A percentile compares a stretch with the other conserved stretches of the same genome.
Evolutionary conservation across 2,329 filamentous ascomycete genomes (phyloP).

Genomic region (Clonostachys chloroleuca): DNA sequence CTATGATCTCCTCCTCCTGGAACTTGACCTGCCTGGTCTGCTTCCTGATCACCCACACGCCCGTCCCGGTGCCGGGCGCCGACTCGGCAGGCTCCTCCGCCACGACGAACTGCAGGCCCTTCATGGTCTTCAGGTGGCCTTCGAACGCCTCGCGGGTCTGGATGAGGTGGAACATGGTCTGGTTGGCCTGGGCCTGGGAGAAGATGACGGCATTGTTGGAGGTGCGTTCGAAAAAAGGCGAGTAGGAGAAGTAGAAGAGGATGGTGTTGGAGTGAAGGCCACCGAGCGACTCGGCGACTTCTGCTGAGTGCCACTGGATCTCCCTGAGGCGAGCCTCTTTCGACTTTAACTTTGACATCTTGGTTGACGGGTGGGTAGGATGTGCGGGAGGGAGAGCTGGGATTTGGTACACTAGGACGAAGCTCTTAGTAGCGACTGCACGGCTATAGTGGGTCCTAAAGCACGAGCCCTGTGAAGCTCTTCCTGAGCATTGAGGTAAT

Average conservation of each 20-base stretch:
- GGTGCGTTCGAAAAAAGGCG: conserved; percentile 63
- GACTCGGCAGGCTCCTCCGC: conserved; percentile 61
- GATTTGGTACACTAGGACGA: no score
- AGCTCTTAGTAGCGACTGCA: no score
- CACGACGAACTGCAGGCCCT: conserved; percentile 62
- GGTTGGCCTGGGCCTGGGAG: conserved; percentile 58
- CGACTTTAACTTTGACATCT: conserved; percentile 30
- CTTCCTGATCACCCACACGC: conserved; percentile 67
- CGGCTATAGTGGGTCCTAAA: no score
- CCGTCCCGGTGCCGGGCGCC: conserved; percentile 59
- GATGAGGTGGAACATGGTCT: conserved; percentile 50
- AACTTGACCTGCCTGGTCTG: conserved; percentile 57
- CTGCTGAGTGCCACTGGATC: conserved; percentile 60
- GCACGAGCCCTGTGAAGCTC: no score
- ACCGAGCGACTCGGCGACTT: conserved; percentile 41
- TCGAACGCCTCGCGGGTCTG: conserved; percentile 61
- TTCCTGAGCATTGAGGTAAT: no score
- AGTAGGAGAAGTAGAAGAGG: conserved; percentile 64
- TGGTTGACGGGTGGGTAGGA: no score
- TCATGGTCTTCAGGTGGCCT: conserved; percentile 57
- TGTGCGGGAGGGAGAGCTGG: no score
- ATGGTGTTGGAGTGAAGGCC: conserved; percentile 62
- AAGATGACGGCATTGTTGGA: conserved; percentile 64
- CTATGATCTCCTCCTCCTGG: conserved; percentile 31
- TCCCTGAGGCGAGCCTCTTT: conserved; percentile 57